Evolutionary conservation across 768 basidiomycete genomes (phyloP).

Genomic region (Boletus sp.): DNA sequence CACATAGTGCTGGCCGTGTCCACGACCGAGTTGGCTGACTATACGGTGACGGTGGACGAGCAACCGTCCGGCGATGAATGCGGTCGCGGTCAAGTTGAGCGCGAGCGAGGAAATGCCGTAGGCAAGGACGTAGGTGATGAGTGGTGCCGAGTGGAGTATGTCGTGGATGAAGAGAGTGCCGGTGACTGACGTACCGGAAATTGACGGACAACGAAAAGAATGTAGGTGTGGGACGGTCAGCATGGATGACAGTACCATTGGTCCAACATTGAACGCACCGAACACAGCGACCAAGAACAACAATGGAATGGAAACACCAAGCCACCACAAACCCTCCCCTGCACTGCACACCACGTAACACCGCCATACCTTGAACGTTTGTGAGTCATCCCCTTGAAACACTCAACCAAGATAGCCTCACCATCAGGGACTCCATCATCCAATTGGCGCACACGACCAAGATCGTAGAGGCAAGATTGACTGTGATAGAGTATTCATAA

Average conservation of each 20-base stretch:
- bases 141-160: background rate
- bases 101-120: slow-evolving; percentile 26
- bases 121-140: slow-evolving; percentile 13
- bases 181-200: background rate
- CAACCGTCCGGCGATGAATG: slow-evolving; percentile 30
- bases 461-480: background rate
- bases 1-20: slow-evolving; percentile 37
- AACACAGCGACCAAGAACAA: slow-evolving; percentile 40
- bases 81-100: slow-evolving; percentile 31
- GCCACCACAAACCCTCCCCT: slow-evolving; percentile 31
- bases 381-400: background rate
- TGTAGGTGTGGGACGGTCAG: background rate
- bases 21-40: slow-evolving; percentile 31
- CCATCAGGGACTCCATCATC: slow-evolving; percentile 11
- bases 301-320: slow-evolving; percentile 35
- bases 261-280: slow-evolving; percentile 28
- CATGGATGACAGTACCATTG: background rate
- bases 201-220: too few species aligned
- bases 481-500: slow-evolving; percentile 4
- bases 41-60: slow-evolving; percentile 22
- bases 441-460: slow-evolving; percentile 6
- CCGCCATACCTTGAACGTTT: slow-evolving; percentile 38
- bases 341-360: slow-evolving; percentile 48
- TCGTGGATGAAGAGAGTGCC: slow-evolving; percentile 29
- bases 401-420: background rate